Evolutionary conservation across 352 stramenopile genomes (phyloP), one percentile per base, ranked within the genome.

Genomic region (Phytophthora kernoviae): DNA sequence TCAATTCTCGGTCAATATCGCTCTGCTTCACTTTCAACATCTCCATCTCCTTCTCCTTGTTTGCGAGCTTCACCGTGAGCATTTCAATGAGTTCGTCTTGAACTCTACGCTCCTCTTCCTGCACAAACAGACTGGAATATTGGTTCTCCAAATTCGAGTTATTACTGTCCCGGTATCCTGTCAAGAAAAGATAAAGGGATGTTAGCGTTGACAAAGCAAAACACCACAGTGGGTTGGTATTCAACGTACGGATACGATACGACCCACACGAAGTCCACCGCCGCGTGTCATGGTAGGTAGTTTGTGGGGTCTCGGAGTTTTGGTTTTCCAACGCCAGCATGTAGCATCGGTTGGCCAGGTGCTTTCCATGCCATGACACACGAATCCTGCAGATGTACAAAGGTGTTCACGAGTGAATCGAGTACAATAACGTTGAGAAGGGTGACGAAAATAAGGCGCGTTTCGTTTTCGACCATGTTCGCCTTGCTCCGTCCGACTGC

Each of bases 41-140:
- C 36, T 91, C 81, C 17, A 64, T 68, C 48, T 89, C 79, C 42
- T 84, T 82, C 49, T 89, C 81, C 22, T 83, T 83, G 54, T 87
- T 85, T 0, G 77, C 75, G 21, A 91, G 60, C 17, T 86, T 87
- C 30, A 60, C 49, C 0, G 74, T 81, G 17, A 91, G 74, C 65
- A 91, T 81, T 49, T 91, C 77, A 12, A 87, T 68, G 8, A 89
- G 72, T 53, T 86, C 73, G 4, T 86, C 65, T 47, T 87, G 77
- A 27, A 89, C 70, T 44, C 79, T 70, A 8, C 56, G 52, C 51
- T 91, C 81, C 49, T 81, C 79, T 27, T 77, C 65, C 30, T 84
- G 77, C 14, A 80, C 50, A 21, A 77, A 45, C 18, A 44, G 37
- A 33, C 59, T 68, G 17, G 52, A 37, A 4, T 21, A 37, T 59